phyloP scores from a whole-genome alignment of 345 rosid genomes.

The Ricinus communis region DNA sequence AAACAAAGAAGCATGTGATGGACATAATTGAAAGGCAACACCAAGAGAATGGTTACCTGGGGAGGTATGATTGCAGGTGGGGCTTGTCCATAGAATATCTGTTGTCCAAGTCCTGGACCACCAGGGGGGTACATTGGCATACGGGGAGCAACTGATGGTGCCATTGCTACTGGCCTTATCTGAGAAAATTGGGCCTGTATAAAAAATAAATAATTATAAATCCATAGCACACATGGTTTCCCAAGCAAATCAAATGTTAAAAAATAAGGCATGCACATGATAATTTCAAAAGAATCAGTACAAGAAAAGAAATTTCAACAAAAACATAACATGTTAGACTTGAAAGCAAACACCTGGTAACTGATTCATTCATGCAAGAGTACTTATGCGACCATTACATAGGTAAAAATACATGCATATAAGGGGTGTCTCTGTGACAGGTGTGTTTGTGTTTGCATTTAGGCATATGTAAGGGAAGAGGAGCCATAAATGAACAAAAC shows the following conservation, averaged over 20 bases:
- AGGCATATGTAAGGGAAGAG: neutral
- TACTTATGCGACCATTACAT: too few species aligned
- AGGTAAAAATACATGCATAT: too few species aligned
- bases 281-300: neutral
- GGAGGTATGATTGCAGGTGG: conserved; percentile 83
- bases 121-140: conserved; percentile 84
- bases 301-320: neutral
- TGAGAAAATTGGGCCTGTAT: conserved; percentile 89
- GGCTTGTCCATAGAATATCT: conserved; percentile 79
- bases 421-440: too few species aligned
- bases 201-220: neutral
- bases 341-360: too few species aligned
- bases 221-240: neutral
- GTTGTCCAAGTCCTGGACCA: conserved; percentile 78
- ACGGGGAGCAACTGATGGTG: conserved; percentile 73
- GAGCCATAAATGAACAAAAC: too few species aligned
- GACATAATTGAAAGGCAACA: neutral
- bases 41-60: conserved; percentile 45
- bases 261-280: neutral
- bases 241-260: neutral
- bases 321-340: too few species aligned
- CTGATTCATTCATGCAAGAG: too few species aligned
- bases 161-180: conserved; percentile 74
- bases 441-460: too few species aligned
- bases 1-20: neutral